phyloP scores from a whole-genome alignment of 768 basidiomycete species.

The Plicaturopsis crispa region DNA sequence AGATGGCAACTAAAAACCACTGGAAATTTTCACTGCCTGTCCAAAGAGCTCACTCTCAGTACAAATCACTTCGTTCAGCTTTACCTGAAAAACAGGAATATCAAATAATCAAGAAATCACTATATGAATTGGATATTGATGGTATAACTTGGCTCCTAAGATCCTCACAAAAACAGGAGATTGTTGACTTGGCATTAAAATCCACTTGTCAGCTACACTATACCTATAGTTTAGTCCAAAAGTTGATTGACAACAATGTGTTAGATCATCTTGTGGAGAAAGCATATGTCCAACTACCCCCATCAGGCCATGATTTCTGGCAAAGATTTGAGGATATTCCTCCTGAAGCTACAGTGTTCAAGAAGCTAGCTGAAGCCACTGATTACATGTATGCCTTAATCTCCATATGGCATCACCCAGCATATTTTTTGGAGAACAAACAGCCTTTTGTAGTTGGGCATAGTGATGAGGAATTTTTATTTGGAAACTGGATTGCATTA shows the following conservation, averaged over 20 bases:
- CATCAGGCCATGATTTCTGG: constrained; percentile 10
- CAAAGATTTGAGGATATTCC: constrained; percentile 4
- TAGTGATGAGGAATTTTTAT: constrained; percentile 4
- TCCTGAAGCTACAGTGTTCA: constrained; percentile 1
- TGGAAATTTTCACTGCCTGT: too few species aligned
- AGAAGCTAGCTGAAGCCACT: not conserved
- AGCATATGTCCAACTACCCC: constrained; percentile 8
- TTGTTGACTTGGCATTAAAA: not conserved
- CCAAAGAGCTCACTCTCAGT: too few species aligned
- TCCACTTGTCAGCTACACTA: constrained; percentile 3
- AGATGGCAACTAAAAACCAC: too few species aligned
- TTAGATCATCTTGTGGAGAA: constrained; percentile 7
- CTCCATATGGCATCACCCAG: constrained; percentile 12
- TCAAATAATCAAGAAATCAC: not conserved
- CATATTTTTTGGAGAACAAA: constrained; percentile 3
- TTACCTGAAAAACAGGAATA: too few species aligned
- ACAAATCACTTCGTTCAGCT: too few species aligned
- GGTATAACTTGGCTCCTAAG: not conserved
- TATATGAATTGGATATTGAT: not conserved
- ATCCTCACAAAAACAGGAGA: not conserved
- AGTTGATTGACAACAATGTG: constrained; percentile 7
- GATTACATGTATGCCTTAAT: constrained; percentile 8
- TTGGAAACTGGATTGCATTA: constrained; percentile 11
- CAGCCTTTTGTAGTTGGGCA: constrained; percentile 9
- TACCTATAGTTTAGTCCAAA: constrained; percentile 7